These are phyloP conservation scores for Calendula officinalis DNA, from an alignment of 129 eudicot species.

Conservation along the genomic window DNA sequence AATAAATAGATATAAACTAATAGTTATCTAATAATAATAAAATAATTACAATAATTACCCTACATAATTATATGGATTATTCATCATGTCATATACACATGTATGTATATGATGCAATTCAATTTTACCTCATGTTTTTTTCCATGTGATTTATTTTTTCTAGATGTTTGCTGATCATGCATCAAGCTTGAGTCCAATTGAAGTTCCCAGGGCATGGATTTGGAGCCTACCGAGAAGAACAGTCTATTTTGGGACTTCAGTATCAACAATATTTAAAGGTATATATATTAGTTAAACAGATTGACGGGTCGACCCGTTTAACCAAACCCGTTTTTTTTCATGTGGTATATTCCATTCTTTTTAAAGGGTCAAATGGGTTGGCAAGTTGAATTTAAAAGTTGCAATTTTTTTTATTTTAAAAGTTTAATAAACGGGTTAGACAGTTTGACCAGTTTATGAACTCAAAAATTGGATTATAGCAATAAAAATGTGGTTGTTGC, in stretches of 20 bases:
- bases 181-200: slow-evolving; percentile 75
- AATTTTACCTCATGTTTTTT: not conserved
- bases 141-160: slow-evolving; percentile 10
- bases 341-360: too few relatives aligned
- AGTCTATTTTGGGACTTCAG: slow-evolving; percentile 90
- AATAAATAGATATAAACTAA: too few relatives aligned
- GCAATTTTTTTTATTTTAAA: too few relatives aligned
- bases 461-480: slow-evolving; percentile 4
- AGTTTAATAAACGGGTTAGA: too few relatives aligned
- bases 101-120: slow-evolving; percentile 16
- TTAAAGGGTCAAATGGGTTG: too few relatives aligned
- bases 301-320: too few relatives aligned
- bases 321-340: too few relatives aligned
- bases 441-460: too few relatives aligned
- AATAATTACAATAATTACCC: too few relatives aligned
- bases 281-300: not conserved
- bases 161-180: slow-evolving; percentile 97
- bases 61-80: too few relatives aligned
- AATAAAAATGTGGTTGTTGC: slow-evolving; percentile 21
- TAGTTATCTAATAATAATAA: too few relatives aligned
- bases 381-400: too few relatives aligned
- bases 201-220: slow-evolving; percentile 65
- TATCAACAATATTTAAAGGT: slow-evolving; percentile 83
- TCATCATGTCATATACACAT: not conserved
- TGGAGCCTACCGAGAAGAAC: slow-evolving; percentile 80